A percentile compares a stretch with the other conserved stretches of the same genome.
These are phyloP conservation scores for Sporothrix globosa DNA, from an alignment of 2,329 filamentous ascomycete genomes.

Conservation along the genomic window DNA sequence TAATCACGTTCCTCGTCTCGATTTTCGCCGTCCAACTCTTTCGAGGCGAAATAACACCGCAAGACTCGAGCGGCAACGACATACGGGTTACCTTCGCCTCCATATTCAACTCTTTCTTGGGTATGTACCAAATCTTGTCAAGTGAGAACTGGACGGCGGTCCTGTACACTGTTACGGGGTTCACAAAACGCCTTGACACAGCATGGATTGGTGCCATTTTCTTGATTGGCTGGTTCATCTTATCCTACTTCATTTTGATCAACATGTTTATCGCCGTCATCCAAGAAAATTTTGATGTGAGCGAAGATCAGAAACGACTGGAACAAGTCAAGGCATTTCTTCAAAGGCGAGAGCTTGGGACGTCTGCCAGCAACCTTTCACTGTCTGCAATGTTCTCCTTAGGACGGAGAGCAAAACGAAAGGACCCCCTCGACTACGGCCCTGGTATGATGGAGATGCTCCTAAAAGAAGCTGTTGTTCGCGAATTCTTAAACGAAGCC, in stretches of 20 bases:
- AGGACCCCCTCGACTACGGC: conserved; percentile 89
- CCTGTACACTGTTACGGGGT: conserved; percentile 77
- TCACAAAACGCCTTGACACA: conserved; percentile 67
- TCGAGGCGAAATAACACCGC: conserved; percentile 74
- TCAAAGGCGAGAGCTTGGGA: conserved; percentile 83
- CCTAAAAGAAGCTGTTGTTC: conserved; percentile 91
- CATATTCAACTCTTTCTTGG: conserved; percentile 93
- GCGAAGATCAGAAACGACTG: conserved; percentile 94
- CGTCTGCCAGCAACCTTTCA: conserved; percentile 72
- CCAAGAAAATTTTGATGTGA: conserved; percentile 98
- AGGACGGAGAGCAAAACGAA: conserved; percentile 61
- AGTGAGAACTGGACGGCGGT: conserved; percentile 95
- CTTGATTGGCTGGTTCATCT: conserved; percentile 91
- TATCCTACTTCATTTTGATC: conserved; percentile 91
- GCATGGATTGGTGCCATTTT: conserved; percentile 92
- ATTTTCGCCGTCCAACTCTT: conserved; percentile 95
- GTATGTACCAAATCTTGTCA: conserved; percentile 96
- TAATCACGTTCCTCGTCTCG: conserved; percentile 90
- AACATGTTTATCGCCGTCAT: conserved; percentile 99
- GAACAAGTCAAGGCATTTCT: conserved; percentile 96
- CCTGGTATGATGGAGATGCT: conserved; percentile 94
- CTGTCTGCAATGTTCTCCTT: conserved; percentile 71
- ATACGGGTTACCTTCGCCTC: conserved; percentile 79
- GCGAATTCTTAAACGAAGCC: conserved; percentile 86
- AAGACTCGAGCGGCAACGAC: conserved; percentile 63